Base-by-base conservation (phyloP, 2,329 filamentous ascomycete genomes). In the Plectosphaerella plurivora region DNA sequence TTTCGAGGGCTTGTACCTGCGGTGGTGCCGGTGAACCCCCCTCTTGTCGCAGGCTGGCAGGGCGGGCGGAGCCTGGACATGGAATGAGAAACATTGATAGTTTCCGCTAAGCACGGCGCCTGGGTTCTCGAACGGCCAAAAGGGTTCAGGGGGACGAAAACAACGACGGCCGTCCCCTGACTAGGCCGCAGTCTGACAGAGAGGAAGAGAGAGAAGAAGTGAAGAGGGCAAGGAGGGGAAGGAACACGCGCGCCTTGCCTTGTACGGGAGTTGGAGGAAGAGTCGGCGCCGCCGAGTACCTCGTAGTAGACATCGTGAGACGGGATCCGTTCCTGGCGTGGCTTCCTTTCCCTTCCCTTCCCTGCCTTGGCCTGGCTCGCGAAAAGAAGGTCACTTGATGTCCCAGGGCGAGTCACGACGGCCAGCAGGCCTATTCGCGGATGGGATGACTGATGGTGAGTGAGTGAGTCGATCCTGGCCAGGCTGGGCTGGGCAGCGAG, bases 71-170 rank as follows among this genome's bases (percentile, higher is more conserved):
- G 28, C 8, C 28, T n/a, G 20, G 16, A 35, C 47, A 49, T 49
- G 47, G 47, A 49, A 49, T 49, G 47, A 49, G 47, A 49, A 49
- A 49, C 47, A 49, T 39, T 20, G 20, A 41, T 41, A 49, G 47
- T 49, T 49, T 49, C 47, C 47, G 33, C 47, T 41, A 39, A 37
- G 33, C n/a, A 18, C 41, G 47, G 45, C 33, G 47, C 47, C 36
- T 49, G 18, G 46, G 25, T 35, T 16, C 46, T 46, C 20, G 24
- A 44, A 24, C n/a, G n/a, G 45, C 15, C 14, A 20, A 39, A 48
- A 28, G 4, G 33, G n/a, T 16, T 15, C 47, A 25, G 33, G 35
- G 20, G 20, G 33, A 36, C 35, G 35, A 36, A 36, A 39, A 36
- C 45, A 47, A 33, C 33, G 45, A 20, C 41, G 22, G 36, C 9